Base-by-base conservation (phyloP, 2,329 filamentous ascomycete genomes). In the Cladosporium sp. region DNA sequence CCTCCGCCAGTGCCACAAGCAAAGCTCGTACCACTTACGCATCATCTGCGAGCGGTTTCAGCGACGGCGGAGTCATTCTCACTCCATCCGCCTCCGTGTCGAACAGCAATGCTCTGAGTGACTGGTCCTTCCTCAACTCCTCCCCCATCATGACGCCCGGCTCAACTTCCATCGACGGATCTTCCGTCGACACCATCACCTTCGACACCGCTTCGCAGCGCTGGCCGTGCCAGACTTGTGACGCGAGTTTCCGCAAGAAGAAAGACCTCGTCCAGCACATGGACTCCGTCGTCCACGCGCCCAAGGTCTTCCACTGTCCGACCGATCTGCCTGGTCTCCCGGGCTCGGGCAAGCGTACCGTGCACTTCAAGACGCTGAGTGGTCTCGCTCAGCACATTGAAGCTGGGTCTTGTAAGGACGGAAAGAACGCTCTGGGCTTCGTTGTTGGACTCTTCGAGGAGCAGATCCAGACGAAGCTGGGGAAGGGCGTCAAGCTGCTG, bases 331-430 rank as follows among this genome's bases (percentile, higher is more conserved):
- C 33, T 35, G 33, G 33, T 33, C 31, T 33, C 10, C 31, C 8
- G 31, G 31, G 31, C 31, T 10, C 31, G 31, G 11, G 31, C 31
- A 33, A 33, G 31, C 31, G 31, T 33, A 33, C 31, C 11, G 31
- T 33, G 11, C 31, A 53, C 3, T 70, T 71, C 68, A 71, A 69
- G 61, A 67, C 65, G 11, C 28, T 69, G 31, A 70, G 68, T 18
- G 68, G 68, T 1, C 65, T 71, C 11, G 65, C 61, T 5, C 65
- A 68, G 67, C 69, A 70, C 60, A 31, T 71, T 16, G 67, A 71
- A 61, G 49, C 18, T 18, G 66, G 65, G 5, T 55, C 66, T 44
- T 69, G 69, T 46, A 62, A 33, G 14, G 62, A 55, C 3, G 67
- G 66, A 14, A 56, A 65, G n/a, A 62, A 66, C 33, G 40, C 59